Conservation (phyloP, 768 basidiomycete genomes). For the Trametes punicea region DNA sequence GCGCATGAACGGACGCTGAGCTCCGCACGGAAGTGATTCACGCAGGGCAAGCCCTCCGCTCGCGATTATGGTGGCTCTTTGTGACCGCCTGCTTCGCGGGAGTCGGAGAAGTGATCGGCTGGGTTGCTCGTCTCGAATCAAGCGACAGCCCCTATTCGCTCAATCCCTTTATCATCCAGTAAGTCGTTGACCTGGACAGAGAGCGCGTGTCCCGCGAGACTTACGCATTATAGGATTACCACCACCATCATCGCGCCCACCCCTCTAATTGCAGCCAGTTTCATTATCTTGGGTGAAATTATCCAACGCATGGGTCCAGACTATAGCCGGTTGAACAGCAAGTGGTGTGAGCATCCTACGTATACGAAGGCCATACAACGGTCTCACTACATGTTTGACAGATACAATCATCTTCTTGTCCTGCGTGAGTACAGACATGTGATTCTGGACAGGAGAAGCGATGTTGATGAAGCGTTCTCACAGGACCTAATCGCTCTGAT, state of each 20-base stretch:
- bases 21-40: neutral
- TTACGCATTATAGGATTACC: neutral
- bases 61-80: slow-evolving; percentile 12
- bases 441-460: neutral
- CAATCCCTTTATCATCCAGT: slow-evolving; percentile 15
- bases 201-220: neutral
- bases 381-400: slow-evolving; percentile 2
- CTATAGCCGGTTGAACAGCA: slow-evolving; percentile 46
- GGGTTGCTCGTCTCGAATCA: slow-evolving; percentile 6
- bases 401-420: slow-evolving; percentile 28
- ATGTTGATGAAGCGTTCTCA: neutral
- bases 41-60: neutral
- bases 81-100: slow-evolving; percentile 7
- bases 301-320: slow-evolving; percentile 41
- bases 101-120: slow-evolving; percentile 13
- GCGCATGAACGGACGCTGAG: neutral
- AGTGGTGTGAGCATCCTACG: slow-evolving; percentile 25
- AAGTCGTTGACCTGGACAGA: neutral
- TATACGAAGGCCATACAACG: neutral
- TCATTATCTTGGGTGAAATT: slow-evolving; percentile 48
- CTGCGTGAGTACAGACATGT: slow-evolving; percentile 22
- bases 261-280: slow-evolving; percentile 53
- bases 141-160: slow-evolving; percentile 1
- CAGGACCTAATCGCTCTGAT: slow-evolving; percentile 36
- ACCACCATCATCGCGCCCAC: slow-evolving; percentile 37